These are phyloP conservation scores for Aureobasidium musti DNA, from an alignment of 2,329 filamentous ascomycete species.

Conservation along the genomic window DNA sequence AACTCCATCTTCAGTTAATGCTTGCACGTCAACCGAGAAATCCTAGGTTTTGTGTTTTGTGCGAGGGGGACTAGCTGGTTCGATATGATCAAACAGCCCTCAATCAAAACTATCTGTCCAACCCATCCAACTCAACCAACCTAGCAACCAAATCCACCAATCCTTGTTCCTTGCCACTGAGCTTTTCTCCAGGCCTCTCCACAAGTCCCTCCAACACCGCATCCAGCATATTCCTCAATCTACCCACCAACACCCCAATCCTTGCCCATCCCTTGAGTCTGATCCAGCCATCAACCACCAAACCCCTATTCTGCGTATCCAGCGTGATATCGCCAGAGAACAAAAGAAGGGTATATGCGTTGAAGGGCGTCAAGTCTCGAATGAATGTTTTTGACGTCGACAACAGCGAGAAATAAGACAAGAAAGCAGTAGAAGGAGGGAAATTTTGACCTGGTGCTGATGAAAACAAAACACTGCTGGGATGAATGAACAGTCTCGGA, in stretches of 20 bases:
- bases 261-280: conserved; percentile 86
- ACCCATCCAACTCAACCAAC: conserved; percentile 84
- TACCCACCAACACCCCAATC: conserved; percentile 84
- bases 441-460: conserved; percentile 64
- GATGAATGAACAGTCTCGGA: conserved; percentile 83
- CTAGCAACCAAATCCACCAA: conserved; percentile 76
- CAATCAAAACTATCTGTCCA: conserved; percentile 37
- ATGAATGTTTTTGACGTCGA: conserved; percentile 91
- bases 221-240: conserved; percentile 84
- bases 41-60: too few species aligned
- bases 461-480: conserved; percentile 81
- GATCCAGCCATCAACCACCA: conserved; percentile 92
- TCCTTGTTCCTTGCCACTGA: conserved; percentile 50
- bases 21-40: too few species aligned
- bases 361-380: conserved; percentile 88
- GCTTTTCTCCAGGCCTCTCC: conserved; percentile 63
- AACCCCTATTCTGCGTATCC: conserved; percentile 81
- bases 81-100: too few species aligned
- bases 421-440: conserved; percentile 70
- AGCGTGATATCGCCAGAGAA: conserved; percentile 84
- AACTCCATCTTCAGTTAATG: conserved; percentile 37
- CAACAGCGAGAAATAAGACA: conserved; percentile 92
- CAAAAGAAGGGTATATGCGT: conserved; percentile 81
- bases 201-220: conserved; percentile 77
- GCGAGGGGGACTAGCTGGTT: too few species aligned